Percentiles rank a stretch among this genome's conserved stretches.
These are phyloP conservation scores for Termitomyces sp. DNA, from an alignment of 768 basidiomycete species.

Conservation along the genomic window DNA sequence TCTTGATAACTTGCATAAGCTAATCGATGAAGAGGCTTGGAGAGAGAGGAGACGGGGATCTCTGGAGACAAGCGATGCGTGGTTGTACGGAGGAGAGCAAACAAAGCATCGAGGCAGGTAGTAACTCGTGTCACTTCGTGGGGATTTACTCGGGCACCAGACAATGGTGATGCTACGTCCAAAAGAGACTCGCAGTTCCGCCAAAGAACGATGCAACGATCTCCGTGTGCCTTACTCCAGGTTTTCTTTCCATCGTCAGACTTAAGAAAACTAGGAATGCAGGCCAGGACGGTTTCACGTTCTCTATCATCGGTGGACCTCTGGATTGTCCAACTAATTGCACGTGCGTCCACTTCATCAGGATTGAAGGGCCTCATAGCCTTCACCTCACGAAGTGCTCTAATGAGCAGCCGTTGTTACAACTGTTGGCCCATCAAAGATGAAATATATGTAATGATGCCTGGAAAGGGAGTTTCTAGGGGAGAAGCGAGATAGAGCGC, in stretches of 20 bases:
- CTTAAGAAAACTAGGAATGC: not conserved
- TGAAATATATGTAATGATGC: not conserved
- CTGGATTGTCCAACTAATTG: not conserved
- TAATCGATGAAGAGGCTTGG: not conserved
- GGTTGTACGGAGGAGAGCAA: not conserved
- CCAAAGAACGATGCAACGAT: not conserved
- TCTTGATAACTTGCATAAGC: not conserved
- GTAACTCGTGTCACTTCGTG: not conserved
- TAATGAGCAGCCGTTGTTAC: not conserved
- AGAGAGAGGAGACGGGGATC: not conserved
- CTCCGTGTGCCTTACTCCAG: not conserved
- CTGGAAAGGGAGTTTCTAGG: constrained; percentile 1
- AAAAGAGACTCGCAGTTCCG: not conserved
- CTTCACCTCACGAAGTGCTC: not conserved
- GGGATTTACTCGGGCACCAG: not conserved
- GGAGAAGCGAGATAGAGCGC: constrained; percentile 20
- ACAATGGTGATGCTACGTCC: not conserved
- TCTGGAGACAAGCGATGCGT: not conserved
- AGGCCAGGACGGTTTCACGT: not conserved
- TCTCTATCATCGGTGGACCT: not conserved
- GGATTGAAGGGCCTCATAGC: not conserved
- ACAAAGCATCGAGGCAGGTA: not conserved
- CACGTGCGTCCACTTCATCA: not conserved
- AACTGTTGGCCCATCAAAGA: not conserved
- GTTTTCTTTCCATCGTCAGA: not conserved